These are phyloP conservation scores for Hemerocallis citrina DNA, from an alignment of 106 monocot genomes.

Conservation along the genomic window DNA sequence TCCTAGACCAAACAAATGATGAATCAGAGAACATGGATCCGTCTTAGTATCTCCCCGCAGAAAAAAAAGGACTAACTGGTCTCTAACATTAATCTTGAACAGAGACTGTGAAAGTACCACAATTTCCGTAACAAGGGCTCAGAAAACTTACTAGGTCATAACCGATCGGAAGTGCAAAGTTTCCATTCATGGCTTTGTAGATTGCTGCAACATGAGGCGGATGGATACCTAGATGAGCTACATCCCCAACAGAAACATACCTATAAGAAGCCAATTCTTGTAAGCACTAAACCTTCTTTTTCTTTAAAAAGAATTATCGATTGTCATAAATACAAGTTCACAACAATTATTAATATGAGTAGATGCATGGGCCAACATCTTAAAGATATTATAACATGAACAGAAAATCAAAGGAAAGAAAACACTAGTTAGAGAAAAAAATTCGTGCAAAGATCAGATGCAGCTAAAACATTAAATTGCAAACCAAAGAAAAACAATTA, in stretches of 20 bases:
- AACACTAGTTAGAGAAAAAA: no score
- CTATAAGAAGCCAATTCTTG: conserved; percentile 26
- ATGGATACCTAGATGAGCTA: conserved; percentile 69
- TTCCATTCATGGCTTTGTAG: conserved; percentile 46
- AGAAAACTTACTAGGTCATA: conserved; percentile 76
- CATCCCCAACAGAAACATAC: conserved; percentile 83
- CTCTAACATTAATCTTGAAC: no score
- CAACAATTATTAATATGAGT: no score
- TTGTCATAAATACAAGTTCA: no score
- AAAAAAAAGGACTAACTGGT: no score
- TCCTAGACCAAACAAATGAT: no score
- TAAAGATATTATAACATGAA: no score
- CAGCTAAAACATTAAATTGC: background rate
- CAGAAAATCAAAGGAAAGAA: no score
- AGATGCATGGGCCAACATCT: no score
- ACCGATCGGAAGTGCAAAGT: conserved; percentile 74
- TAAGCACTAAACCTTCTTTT: background rate
- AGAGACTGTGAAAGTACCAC: no score
- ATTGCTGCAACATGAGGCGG: conserved; percentile 74
- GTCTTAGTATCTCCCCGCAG: no score
- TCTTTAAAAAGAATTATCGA: background rate
- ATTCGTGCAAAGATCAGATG: background rate
- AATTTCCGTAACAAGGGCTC: background rate
- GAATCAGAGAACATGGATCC: no score
- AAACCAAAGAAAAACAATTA: conserved; percentile 21